phyloP scores from a whole-genome alignment of 2,329 filamentous ascomycete species.

The Alternaria sp. region DNA sequence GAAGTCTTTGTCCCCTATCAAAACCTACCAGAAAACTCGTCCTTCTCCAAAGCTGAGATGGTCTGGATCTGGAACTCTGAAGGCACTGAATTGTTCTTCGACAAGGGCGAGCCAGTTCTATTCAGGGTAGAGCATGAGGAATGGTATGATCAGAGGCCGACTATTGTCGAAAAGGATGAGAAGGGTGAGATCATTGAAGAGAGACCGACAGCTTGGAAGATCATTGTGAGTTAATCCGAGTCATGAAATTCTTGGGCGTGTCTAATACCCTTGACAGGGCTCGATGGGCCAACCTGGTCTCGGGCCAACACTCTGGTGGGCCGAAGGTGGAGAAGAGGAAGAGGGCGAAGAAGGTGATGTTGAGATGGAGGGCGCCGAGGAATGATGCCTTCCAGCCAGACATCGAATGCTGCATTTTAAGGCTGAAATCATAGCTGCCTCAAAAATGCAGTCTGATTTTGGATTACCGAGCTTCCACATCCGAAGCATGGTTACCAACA shows the following conservation, averaged over 20 bases:
- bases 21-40: constrained; percentile 53
- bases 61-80: constrained; percentile 85
- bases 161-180: constrained; percentile 70
- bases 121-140: constrained; percentile 86
- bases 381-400: constrained; percentile 11
- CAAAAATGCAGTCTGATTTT: too few relatives aligned
- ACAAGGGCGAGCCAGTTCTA: constrained; percentile 86
- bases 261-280: constrained; percentile 40
- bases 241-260: not conserved
- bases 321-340: constrained; percentile 37
- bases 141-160: constrained; percentile 93
- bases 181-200: constrained; percentile 69
- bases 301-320: constrained; percentile 60
- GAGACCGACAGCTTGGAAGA: constrained; percentile 74
- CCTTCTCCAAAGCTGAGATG: constrained; percentile 78
- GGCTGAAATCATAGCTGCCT: too few relatives aligned
- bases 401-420: too few relatives aligned
- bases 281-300: constrained; percentile 59
- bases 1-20: constrained; percentile 78
- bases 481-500: too few relatives aligned
- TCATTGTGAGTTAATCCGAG: constrained; percentile 55
- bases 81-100: constrained; percentile 80
- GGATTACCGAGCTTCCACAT: too few relatives aligned
- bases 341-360: constrained; percentile 38
- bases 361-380: constrained; percentile 37